Base-by-base conservation (phyloP, 2,329 filamentous ascomycete genomes). In the Fusarium solani-melongenae region DNA sequence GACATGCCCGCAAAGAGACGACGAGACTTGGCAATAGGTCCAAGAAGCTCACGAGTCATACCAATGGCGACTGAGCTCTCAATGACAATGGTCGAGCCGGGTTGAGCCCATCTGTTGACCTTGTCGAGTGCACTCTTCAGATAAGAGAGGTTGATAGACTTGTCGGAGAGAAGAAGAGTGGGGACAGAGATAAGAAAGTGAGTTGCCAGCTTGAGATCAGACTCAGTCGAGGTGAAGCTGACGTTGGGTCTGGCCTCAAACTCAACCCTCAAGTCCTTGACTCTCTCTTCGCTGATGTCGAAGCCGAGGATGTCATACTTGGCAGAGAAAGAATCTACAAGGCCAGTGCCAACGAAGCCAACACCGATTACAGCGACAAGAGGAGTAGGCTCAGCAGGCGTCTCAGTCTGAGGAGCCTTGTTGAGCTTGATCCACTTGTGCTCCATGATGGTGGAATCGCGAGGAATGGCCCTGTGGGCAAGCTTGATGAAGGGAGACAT, bases 141-240 rank as follows among this genome's bases (percentile, higher is more conserved):
- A 63, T 84, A 86, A 3, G 86, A 85, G 0, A 84, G 81, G 70
- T 88, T 84, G 66, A 89, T 82, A 5, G 81, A 82, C 60, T 83
- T 83, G 75, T 88, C 85, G 0, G 81, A 78, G 1, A 79, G 79
- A 3, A 89, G 82, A 1, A 87, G 82, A 0, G 87, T 89, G 1
- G 88, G 88, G 1, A 89, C 87, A 0, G 86, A 84, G 64, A 89
- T 85, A 22, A 89, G 82, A 62, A 88, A 87, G 72, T 89, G 86
- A 0, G 84, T 87, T 4, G 86, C 88, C 14, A 72, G 64, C 2
- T 72, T 66, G 29, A 88, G 80, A 5, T 83, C 80, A 12, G 70
- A 73, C 17, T 83, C 72, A 9, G 79, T 75, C 1, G 77, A 77
- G 0, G 86, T 86, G 71, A 86, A 81, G 7, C 72, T 62, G 3